A percentile compares a stretch with the other conserved stretches of the same genome.
phyloP scores from a whole-genome alignment of 75 land plant species.

The Larix kaempferi region DNA sequence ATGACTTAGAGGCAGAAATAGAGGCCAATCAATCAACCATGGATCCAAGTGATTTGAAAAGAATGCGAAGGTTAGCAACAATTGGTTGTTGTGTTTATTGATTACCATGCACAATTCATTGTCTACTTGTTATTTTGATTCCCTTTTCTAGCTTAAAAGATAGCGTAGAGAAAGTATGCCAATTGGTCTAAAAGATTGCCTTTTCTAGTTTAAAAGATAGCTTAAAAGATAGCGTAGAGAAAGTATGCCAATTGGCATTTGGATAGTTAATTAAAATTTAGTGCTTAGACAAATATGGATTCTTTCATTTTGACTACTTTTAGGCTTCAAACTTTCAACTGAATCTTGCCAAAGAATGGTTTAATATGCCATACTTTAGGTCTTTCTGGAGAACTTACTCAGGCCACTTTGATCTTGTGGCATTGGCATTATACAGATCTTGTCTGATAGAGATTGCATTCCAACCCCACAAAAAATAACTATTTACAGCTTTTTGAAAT shows the following conservation, averaged over 20 bases:
- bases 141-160: neutral
- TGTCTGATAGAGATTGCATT: neutral
- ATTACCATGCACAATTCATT: no score
- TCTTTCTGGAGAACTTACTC: neutral
- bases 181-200: neutral
- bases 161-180: neutral
- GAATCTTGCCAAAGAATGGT: neutral
- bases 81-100: no score
- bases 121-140: neutral
- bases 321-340: neutral
- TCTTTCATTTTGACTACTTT: neutral
- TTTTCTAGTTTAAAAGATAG: no score
- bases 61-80: conserved; percentile 54
- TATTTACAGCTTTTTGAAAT: neutral
- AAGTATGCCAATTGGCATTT: neutral
- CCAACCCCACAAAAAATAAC: neutral
- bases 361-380: neutral
- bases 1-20: conserved; percentile 43
- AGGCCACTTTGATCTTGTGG: neutral
- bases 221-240: neutral
- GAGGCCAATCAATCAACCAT: conserved; percentile 35
- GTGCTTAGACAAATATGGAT: neutral
- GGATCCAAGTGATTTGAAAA: conserved; percentile 60
- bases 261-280: neutral
- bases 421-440: neutral